Percentiles rank a stretch among this genome's conserved stretches.
phyloP scores from a whole-genome alignment of 495 filamentous ascomycete species.

The Cercophora scortea region DNA sequence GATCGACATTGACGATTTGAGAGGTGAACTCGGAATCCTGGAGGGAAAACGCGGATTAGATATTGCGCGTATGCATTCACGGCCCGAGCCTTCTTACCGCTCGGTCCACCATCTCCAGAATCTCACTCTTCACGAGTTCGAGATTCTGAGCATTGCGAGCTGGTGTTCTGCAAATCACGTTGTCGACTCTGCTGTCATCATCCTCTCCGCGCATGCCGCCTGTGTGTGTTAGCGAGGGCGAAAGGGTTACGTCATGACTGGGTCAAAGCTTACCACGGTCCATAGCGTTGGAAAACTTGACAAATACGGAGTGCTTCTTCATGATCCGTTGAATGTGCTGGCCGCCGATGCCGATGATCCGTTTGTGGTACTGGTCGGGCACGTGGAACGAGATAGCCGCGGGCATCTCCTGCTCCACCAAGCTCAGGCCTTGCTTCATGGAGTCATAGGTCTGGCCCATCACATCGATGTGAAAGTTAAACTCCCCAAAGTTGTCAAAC shows the following conservation, averaged over 20 bases:
- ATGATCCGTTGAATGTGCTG: conserved; percentile 99
- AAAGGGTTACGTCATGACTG: not conserved
- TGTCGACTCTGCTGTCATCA: conserved; percentile 97
- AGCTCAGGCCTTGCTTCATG: conserved; percentile 78
- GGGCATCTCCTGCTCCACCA: conserved; percentile 98
- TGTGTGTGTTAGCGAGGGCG: conserved; percentile 14
- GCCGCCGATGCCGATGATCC: conserved; percentile 96
- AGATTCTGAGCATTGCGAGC: conserved; percentile 94
- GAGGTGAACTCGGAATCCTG: conserved; percentile 92
- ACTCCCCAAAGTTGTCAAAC: conserved; percentile 98
- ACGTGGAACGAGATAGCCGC: conserved; percentile 99
- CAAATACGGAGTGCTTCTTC: conserved; percentile 99
- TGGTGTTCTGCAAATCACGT: conserved; percentile 96
- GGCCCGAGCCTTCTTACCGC: conserved; percentile 45
- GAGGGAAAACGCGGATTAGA: not conserved
- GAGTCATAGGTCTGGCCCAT: conserved; percentile 85
- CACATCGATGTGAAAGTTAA: conserved; percentile 99
- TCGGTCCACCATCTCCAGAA: conserved; percentile 98
- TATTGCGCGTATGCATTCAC: not conserved
- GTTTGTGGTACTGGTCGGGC: conserved; percentile 99
- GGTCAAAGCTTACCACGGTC: conserved; percentile 52
- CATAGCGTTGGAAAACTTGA: conserved; percentile 99
- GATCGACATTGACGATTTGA: conserved; percentile 86
- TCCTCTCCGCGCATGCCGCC: conserved; percentile 90
- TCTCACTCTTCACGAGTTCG: conserved; percentile 96